Conservation (phyloP, 495 filamentous ascomycete genomes). For the Aspergillus wentii region DNA sequence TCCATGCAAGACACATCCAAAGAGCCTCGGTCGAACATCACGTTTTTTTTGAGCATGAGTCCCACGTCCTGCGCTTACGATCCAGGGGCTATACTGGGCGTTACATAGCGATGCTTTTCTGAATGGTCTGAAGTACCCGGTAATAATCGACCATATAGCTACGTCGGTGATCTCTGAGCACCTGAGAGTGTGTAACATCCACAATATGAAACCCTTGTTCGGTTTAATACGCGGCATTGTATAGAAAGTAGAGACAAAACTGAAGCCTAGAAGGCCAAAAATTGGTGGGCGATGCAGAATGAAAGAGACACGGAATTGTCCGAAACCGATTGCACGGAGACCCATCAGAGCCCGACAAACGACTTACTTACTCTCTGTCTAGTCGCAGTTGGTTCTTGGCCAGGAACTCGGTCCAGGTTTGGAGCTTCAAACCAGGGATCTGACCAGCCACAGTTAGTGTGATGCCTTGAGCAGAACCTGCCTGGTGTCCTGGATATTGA, state of each 20-base stretch:
- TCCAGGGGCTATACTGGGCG: not conserved
- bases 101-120: not conserved
- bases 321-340: not conserved
- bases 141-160: not conserved
- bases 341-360: not conserved
- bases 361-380: not conserved
- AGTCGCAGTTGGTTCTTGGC: not conserved
- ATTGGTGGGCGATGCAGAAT: not conserved
- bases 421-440: conserved; percentile 3
- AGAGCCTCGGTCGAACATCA: no score
- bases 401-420: conserved; percentile 5
- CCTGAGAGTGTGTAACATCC: not conserved
- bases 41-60: conserved; percentile 11
- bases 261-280: not conserved
- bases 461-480: not conserved
- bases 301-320: not conserved
- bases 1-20: no score
- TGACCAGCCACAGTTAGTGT: not conserved
- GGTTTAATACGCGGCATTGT: not conserved
- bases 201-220: not conserved
- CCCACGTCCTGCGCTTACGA: conserved; percentile 9
- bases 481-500: not conserved
- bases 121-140: not conserved
- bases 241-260: not conserved
- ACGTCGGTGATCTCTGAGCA: not conserved